phyloP scores from a whole-genome alignment of 257 asterid species.

The Nicotiana sylvestris region DNA sequence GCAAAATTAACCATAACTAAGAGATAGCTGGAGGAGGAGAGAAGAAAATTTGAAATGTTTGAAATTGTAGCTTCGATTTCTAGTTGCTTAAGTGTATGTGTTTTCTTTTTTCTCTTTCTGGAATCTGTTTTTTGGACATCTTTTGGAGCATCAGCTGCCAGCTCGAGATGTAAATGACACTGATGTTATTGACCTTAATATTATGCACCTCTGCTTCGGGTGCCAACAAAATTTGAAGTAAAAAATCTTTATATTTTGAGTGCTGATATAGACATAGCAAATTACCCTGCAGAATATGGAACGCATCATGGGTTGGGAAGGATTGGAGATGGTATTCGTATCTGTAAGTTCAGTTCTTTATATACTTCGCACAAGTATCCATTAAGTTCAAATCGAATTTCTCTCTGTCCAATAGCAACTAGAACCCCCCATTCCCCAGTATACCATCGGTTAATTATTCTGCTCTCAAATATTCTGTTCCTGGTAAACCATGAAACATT shows the following conservation, averaged over 20 bases:
- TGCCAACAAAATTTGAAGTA: neutral
- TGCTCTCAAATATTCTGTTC: neutral
- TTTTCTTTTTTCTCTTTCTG: neutral
- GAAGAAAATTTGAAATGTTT: neutral
- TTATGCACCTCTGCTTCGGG: neutral
- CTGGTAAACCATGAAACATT: neutral
- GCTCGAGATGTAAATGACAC: neutral
- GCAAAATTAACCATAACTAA: neutral
- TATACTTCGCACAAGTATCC: neutral
- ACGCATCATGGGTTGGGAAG: slow-evolving; percentile 71
- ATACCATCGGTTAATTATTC: neutral
- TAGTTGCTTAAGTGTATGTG: neutral
- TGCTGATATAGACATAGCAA: neutral
- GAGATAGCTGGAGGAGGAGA: neutral
- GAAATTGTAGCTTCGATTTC: neutral
- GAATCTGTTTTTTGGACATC: neutral
- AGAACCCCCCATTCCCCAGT: neutral
- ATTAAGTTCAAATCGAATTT: neutral
- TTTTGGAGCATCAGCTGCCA: neutral
- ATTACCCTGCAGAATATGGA: slow-evolving; percentile 59
- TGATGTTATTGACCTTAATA: neutral
- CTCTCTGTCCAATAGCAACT: neutral
- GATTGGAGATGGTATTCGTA: slow-evolving; percentile 85
- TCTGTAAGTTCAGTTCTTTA: slow-evolving; percentile 52
- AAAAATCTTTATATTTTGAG: neutral